Base-by-base conservation (phyloP, 257 asterid species). In the Orobanche coerulescens region DNA sequence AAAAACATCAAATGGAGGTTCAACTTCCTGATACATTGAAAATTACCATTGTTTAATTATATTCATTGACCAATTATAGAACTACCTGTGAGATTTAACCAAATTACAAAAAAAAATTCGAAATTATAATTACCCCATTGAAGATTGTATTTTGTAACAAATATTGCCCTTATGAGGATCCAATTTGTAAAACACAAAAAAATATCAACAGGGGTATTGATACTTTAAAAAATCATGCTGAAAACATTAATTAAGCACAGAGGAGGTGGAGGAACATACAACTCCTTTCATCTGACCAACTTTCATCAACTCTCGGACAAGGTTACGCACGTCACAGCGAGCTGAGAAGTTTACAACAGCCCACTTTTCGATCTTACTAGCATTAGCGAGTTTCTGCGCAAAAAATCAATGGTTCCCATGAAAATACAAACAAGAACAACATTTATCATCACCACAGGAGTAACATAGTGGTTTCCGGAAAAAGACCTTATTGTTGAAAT, bases 401-500 rank as follows among this genome's bases (percentile, higher is more conserved):
- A 26, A 23, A 5, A 25, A 28, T 25, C 56, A 49, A 12, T 12
- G 10, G 56, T 23, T 49, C 22, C 22, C 30, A 24, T 24, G 56
- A 49, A 22, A 49, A 49, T 33, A 49, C 2, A 49, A 3, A 49
- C 16, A n/a, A 16, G 56, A 24, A 48, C 33, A n/a, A 49, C 22
- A 9, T 10, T 23, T 47, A 19, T n/a, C 44, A 30, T 87, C 82
- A 62, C 96, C 81, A 49, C 95, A 95, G 85, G 54, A 87, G 77
- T 87, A 57, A 26, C 14, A 73, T 12, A 58, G 24, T 7, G 14
- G 10, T 52, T 13, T 63, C 7, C 55, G 18, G 20, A 43, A 33
- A n/a, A 50, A 3, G 28, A 87, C 98, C 96, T 91, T 91, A 48
- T 91, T 76, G 22, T 83, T 88, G 30, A 91, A 85, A 18, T 91